These are phyloP conservation scores for Globisporangium cylindrosporum DNA, from an alignment of 352 stramenopile genomes.

Conservation along the genomic window DNA sequence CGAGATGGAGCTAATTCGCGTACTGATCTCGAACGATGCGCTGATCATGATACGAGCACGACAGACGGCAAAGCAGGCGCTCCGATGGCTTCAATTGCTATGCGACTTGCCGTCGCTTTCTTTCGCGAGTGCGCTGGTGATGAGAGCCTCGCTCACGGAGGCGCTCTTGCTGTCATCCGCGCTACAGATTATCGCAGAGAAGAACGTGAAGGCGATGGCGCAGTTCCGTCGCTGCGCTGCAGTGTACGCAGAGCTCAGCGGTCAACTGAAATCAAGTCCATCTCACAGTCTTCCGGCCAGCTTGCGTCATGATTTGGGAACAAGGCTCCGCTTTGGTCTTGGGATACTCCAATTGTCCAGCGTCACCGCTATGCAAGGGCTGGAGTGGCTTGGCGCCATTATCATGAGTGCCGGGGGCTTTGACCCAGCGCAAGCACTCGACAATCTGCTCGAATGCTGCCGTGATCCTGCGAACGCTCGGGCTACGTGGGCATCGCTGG, in stretches of 20 bases:
- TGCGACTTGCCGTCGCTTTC: slow-evolving; percentile 31
- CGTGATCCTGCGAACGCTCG: slow-evolving; percentile 14
- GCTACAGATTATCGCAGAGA: slow-evolving; percentile 26
- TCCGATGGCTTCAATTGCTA: slow-evolving; percentile 28
- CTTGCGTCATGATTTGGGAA: slow-evolving; percentile 14
- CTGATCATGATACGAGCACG: slow-evolving; percentile 26
- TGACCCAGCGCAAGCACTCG: slow-evolving; percentile 26
- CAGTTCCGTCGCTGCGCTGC: slow-evolving; percentile 27
- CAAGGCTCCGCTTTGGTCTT: slow-evolving; percentile 30
- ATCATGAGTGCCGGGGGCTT: slow-evolving; percentile 18
- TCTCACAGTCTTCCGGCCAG: slow-evolving; percentile 11
- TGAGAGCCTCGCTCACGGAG: slow-evolving; percentile 29
- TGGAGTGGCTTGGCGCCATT: slow-evolving; percentile 26
- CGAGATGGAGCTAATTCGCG: slow-evolving; percentile 33
- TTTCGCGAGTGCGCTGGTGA: slow-evolving; percentile 20
- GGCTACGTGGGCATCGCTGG: slow-evolving; percentile 30
- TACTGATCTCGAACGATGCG: slow-evolving; percentile 38
- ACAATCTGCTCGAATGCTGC: slow-evolving; percentile 26
- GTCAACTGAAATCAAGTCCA: slow-evolving; percentile 14
- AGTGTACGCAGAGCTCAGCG: slow-evolving; percentile 23
- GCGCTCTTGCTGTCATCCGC: slow-evolving; percentile 27
- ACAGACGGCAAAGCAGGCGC: slow-evolving; percentile 20
- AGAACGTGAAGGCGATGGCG: slow-evolving; percentile 26
- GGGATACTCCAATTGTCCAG: slow-evolving; percentile 31
- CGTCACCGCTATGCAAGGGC: slow-evolving; percentile 21